These are phyloP conservation scores for Vachellia pachyceras DNA, from an alignment of 306 rosid species.

Conservation along the genomic window DNA sequence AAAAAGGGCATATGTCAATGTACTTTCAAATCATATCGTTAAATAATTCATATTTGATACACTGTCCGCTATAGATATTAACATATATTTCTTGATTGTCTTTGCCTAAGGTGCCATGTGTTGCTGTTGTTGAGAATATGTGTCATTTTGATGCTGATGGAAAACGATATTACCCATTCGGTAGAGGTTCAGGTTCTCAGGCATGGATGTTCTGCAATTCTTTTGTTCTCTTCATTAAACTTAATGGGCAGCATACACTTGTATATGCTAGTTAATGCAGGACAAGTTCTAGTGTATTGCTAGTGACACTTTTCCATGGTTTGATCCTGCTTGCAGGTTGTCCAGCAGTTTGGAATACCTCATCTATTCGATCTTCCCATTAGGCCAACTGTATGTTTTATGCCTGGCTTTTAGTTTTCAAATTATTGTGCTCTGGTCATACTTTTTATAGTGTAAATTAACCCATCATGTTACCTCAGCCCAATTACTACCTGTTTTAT, in stretches of 20 bases:
- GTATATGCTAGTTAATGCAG: constrained; percentile 14
- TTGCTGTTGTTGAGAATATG: constrained; percentile 98
- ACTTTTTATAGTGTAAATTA: constrained; percentile 13
- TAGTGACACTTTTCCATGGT: constrained; percentile 30
- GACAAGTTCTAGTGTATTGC: constrained; percentile 10
- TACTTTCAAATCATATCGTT: constrained; percentile 8
- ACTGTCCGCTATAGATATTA: constrained; percentile 33
- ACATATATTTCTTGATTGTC: constrained; percentile 32
- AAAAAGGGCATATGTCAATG: background rate
- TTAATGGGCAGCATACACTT: constrained; percentile 3
- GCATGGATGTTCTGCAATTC: constrained; percentile 46
- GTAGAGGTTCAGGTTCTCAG: constrained; percentile 96
- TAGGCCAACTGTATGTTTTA: constrained; percentile 79
- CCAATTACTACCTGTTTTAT: background rate
- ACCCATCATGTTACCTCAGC: background rate
- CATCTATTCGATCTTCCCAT: constrained; percentile 95
- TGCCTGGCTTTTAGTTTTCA: constrained; percentile 13
- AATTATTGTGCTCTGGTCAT: constrained; percentile 15
- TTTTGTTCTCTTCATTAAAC: constrained; percentile 33
- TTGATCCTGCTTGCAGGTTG: constrained; percentile 70
- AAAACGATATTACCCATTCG: constrained; percentile 91
- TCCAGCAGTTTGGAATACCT: constrained; percentile 98
- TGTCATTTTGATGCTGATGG: constrained; percentile 98
- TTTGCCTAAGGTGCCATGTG: constrained; percentile 82
- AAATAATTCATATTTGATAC: constrained; percentile 6